Conservation (phyloP, 345 rosid species). For the Murraya paniculata region DNA sequence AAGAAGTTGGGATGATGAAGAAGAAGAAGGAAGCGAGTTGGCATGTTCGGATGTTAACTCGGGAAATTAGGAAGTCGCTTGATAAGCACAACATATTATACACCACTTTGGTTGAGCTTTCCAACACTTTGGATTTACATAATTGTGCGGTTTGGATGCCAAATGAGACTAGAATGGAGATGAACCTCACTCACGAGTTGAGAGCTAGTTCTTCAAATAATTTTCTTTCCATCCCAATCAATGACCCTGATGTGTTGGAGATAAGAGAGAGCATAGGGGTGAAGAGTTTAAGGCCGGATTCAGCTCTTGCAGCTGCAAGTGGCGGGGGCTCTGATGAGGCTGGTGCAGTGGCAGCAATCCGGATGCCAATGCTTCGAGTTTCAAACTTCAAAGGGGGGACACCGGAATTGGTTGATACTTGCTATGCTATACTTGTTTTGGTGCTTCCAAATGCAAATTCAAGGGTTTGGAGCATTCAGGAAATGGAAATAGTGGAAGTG, state of each 20-base stretch:
- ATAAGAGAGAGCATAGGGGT: slow-evolving; percentile 64
- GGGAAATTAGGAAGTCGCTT: slow-evolving; percentile 78
- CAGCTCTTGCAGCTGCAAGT: slow-evolving; percentile 68
- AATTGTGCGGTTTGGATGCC: slow-evolving; percentile 98
- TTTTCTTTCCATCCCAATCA: slow-evolving; percentile 38
- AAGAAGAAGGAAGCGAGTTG: slow-evolving; percentile 79
- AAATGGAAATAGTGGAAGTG: slow-evolving; percentile 83
- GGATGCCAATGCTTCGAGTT: slow-evolving; percentile 88
- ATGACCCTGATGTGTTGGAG: slow-evolving; percentile 64
- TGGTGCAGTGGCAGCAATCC: slow-evolving; percentile 81
- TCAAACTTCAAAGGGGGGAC: slow-evolving; percentile 95
- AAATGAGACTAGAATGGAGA: slow-evolving; percentile 58
- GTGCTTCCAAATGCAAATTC: slow-evolving; percentile 59
- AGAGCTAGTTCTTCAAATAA: slow-evolving; percentile 37
- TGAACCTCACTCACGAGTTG: slow-evolving; percentile 78
- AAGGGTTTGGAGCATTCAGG: slow-evolving; percentile 63
- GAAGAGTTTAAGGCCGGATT: slow-evolving; percentile 52
- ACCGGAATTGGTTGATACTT: slow-evolving; percentile 67
- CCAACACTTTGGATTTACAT: slow-evolving; percentile 79
- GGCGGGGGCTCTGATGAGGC: slow-evolving; percentile 53
- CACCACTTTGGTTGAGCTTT: slow-evolving; percentile 86
- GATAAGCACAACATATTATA: slow-evolving; percentile 80
- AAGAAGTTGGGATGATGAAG: slow-evolving; percentile 93
- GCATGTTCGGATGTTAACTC: slow-evolving; percentile 88
- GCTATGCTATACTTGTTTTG: slow-evolving; percentile 79